Base-by-base conservation (phyloP, 2,329 filamentous ascomycete genomes). In the Trichoderma atrobrunneum region DNA sequence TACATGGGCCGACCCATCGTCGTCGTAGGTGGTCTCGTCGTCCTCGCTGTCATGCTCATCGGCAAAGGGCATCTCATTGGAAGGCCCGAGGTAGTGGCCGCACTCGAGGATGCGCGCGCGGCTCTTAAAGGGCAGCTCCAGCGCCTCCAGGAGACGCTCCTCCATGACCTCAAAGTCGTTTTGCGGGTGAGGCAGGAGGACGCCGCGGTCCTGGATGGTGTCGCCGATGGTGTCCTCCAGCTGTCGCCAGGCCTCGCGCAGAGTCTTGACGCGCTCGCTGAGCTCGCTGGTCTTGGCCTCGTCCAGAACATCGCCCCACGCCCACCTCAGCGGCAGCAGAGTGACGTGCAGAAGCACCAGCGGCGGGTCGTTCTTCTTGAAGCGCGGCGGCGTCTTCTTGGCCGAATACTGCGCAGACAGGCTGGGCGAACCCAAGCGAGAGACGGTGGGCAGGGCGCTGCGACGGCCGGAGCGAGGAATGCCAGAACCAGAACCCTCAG, bases 121-220 rank as follows among this genome's bases (percentile, higher is more conserved):
- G 1, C 87, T 84, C 18, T 85, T 84, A 34, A 90, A 83, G 1
- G 90, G 90, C 18, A 95, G 84, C 79, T 94, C 92, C 60, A 95
- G 81, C 2, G 91, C 90, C 80, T 95, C 92, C 3, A 95, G 83
- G 39, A 95, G 84, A 32, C 92, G 86, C 82, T 95, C 93, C 81
- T 95, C 92, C 0, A 96, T 86, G 71, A 93, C 82, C 79, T 95
- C 93, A 77, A 93, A 95, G 79, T 95, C 93, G 71, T 91, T 91
- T 75, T 93, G 89, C 1, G 93, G 93, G 78, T 96, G 93, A 2
- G 92, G 89, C 8, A 96, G 86, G 57, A 96, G 83, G 39, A 96
- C 86, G 3, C 92, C 93, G 26, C 93, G 87, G 78, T 92, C 88
- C 74, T 92, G 86, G 12, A 94, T 89, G 0, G 92, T 93, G 65